Conservation (phyloP, 805 yeast species). For the Wickerhamomyces bisporus region DNA sequence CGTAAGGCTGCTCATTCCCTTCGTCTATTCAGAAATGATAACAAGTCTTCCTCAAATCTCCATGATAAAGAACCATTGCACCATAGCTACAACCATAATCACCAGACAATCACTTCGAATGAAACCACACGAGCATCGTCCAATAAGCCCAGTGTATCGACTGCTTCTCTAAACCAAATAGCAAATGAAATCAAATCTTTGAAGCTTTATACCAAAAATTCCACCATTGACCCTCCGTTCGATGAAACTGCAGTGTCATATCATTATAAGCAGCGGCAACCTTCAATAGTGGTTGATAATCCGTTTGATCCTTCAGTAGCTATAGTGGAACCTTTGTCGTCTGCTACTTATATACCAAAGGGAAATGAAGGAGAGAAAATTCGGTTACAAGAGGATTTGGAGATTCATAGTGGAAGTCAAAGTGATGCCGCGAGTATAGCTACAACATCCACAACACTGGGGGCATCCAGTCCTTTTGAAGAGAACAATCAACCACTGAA, state of each 20-base stretch:
- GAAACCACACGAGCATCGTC: not conserved
- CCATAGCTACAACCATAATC: not conserved
- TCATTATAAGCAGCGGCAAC: constrained; percentile 7
- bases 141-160: not conserved
- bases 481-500: not conserved
- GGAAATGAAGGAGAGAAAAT: constrained; percentile 32
- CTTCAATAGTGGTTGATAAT: constrained; percentile 4
- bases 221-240: constrained; percentile 8
- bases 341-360: constrained; percentile 71
- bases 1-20: constrained; percentile 56
- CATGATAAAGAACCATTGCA: constrained; percentile 2
- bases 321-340: constrained; percentile 53
- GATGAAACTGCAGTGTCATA: constrained; percentile 4
- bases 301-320: constrained; percentile 2
- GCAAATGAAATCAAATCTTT: constrained; percentile 4
- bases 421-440: constrained; percentile 4
- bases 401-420: not conserved
- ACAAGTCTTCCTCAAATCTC: constrained; percentile 14
- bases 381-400: constrained; percentile 11
- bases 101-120: not conserved
- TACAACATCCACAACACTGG: constrained; percentile 2
- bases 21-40: constrained; percentile 42
- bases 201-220: constrained; percentile 1
- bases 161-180: not conserved
- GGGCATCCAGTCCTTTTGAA: not conserved